Evolutionary conservation across 1,139 yeast genomes (phyloP), one percentile per base, ranked within the genome.

Genomic region (Pichia norvegensis): DNA sequence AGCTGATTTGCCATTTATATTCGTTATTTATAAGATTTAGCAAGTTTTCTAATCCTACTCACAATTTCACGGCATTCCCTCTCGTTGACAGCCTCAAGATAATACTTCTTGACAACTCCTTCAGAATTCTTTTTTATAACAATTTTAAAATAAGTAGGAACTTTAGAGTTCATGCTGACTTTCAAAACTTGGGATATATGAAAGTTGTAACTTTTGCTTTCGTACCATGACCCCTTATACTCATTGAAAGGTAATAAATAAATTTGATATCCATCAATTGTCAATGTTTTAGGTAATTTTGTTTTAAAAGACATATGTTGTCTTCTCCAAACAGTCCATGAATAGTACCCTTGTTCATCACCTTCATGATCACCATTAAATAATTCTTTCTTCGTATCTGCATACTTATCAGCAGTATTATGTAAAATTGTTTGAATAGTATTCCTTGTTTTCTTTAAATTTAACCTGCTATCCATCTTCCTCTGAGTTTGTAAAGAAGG

Each of bases 191-290:
- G 95, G 13, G 87, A 78, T 20, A 88, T 79, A 58, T 88, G 95
- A 63, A 90, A 86, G 0, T 95, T 83, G 33, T 90, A 80, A 0
- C 96, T 90, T 61, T 90, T 90, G 55, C 84, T 78, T 51, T 84
- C 55, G 58, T 62, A 54, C 62, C 65, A 57, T 2, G 62, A 56
- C 11, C 76, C 80, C 55, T 78, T 76, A 46, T 80, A 79, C 50
- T 82, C 85, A 53, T 81, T 84, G 1, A 90, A 79, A 2, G 97
- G 97, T 57, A 90, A 79, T 45, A 92, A 75, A 60, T 90, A 94
- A 16, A 92, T 79, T 59, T 88, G 90, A 58, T 88, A 96, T 19
- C 97, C 97, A 63, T 92, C 97, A 38, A 92, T 77, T 1, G 95
- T 90, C 42, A 92, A 68, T 1, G 88, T 78, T 55, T 94, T 78